Base-by-base conservation (phyloP, 495 filamentous ascomycete genomes). In the Podospora sp. region DNA sequence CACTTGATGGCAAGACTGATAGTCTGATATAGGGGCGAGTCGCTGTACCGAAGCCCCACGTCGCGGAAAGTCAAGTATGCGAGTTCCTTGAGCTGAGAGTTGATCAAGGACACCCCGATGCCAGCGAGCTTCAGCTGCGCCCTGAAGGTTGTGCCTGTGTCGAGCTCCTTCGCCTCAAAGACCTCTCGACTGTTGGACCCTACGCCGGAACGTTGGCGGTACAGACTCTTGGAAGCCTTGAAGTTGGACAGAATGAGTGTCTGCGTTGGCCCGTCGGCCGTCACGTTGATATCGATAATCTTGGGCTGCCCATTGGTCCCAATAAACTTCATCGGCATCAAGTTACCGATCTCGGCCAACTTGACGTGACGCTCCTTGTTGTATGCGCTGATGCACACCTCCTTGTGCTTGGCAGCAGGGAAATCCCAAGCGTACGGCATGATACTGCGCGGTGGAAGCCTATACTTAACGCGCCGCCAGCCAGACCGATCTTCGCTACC, bases 371-470 rank as follows among this genome's bases (percentile, higher is more conserved):
- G 85, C 69, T 94, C 91, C 76, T 90, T 94, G 60, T 88, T 88
- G 71, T 90, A 87, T 24, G 90, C 89, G 50, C 80, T 89, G 73
- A 99, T 84, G 52, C 97, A 86, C 36, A 98, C 85, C 74, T 97
- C 94, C 76, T 95, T 97, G 78, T 90, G 90, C 78, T 96, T 97
- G n/a, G 93, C 92, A 6, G 95, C 93, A 1, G 95, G 95, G 79
- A 95, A 98, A 75, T 99, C 96, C 95, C 95, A 99, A 29, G 95
- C 94, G 75, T 99, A 99, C 5, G 96, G 94, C 95, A 99, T 99
- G 78, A 98, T 97, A 76, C 94, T 97, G 35, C 96, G 86, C 7
- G 93, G 88, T 3, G 95, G 95, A 16, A 99, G 85, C n/a, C 94
- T 91, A 75, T 99, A 99, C 49, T 92, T 83, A 68, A 98, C 91